Evolutionary conservation across 169 alveolate species (phyloP).

Genomic region (Babesia bigemina): DNA sequence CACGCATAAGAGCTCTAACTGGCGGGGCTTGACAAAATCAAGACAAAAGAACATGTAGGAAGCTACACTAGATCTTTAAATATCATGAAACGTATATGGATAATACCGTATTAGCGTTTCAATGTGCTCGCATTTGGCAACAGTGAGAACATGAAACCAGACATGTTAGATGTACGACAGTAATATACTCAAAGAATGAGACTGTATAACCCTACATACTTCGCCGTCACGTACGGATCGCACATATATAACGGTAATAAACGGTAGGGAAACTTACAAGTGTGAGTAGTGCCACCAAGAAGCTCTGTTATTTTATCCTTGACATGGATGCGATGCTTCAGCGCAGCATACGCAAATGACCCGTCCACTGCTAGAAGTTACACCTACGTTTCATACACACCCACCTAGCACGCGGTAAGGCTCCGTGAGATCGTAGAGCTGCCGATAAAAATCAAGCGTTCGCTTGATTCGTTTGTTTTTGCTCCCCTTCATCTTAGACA

Average conservation of each 20-base stretch:
- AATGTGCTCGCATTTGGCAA: too few species aligned
- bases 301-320: conserved; percentile 51
- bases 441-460: conserved; percentile 52
- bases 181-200: not conserved
- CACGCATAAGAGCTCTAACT: too few species aligned
- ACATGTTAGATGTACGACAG: not conserved
- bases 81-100: too few species aligned
- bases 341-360: conserved; percentile 61
- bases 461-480: conserved; percentile 48
- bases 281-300: conserved; percentile 36
- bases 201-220: not conserved
- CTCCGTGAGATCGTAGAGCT: conserved; percentile 48
- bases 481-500: conserved; percentile 46
- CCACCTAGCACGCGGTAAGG: conserved; percentile 67
- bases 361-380: conserved; percentile 47
- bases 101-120: too few species aligned
- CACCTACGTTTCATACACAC: not conserved
- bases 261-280: conserved; percentile 34
- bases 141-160: too few species aligned
- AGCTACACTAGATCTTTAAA: too few species aligned
- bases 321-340: conserved; percentile 45
- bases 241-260: not conserved
- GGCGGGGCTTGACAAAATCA: too few species aligned
- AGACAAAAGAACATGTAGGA: too few species aligned
- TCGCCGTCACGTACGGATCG: not conserved